These are phyloP conservation scores for Globisporangium viniferum DNA, from an alignment of 352 stramenopile genomes.

Conservation along the genomic window DNA sequence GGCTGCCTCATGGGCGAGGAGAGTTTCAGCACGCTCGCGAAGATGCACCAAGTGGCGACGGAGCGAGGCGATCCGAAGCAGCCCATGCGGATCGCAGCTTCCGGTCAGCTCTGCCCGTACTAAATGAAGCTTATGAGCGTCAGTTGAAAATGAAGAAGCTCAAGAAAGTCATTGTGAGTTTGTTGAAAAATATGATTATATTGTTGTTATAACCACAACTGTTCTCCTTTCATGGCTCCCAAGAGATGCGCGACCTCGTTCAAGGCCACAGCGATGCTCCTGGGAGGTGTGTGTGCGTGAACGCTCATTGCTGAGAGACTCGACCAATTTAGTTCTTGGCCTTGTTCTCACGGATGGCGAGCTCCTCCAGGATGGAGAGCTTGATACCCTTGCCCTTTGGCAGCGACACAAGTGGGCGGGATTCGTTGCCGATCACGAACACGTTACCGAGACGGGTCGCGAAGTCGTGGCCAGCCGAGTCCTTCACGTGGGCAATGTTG, in stretches of 20 bases:
- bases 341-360: conserved; percentile 72
- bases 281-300: background rate
- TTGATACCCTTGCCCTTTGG: conserved; percentile 99
- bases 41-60: conserved; percentile 52
- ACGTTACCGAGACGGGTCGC: conserved; percentile 97
- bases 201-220: conserved; percentile 7
- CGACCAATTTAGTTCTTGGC: conserved; percentile 52
- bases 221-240: conserved; percentile 11
- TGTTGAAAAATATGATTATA: conserved; percentile 12
- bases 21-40: conserved; percentile 44
- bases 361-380: conserved; percentile 98
- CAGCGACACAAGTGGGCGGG: conserved; percentile 92
- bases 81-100: conserved; percentile 37
- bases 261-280: conserved; percentile 12
- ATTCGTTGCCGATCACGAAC: conserved; percentile 96
- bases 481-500: conserved; percentile 99
- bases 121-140: conserved; percentile 2
- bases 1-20: conserved; percentile 43
- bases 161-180: background rate
- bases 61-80: conserved; percentile 43
- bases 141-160: background rate
- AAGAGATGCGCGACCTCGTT: conserved; percentile 13
- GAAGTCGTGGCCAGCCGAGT: conserved; percentile 97
- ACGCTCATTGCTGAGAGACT: background rate
- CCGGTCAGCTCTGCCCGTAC: conserved; percentile 45